A percentile compares a stretch with the other conserved stretches of the same genome.
Conservation (phyloP, 1,284 basidiomycete species). For the Boletellus sp. region DNA sequence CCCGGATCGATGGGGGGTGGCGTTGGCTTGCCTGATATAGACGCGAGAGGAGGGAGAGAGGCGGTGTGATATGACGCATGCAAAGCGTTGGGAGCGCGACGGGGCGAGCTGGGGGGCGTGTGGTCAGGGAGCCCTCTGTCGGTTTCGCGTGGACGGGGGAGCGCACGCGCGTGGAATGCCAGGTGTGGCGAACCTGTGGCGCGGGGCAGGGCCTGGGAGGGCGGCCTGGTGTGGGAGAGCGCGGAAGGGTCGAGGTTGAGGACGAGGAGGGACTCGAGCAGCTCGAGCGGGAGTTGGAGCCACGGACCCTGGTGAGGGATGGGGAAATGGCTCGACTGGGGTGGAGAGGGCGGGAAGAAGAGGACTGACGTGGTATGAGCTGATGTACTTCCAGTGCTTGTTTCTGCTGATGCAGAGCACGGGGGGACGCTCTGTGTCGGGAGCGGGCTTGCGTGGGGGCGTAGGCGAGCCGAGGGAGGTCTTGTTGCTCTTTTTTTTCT, state of each 20-base stretch:
- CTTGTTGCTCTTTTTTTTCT: constrained; percentile 69
- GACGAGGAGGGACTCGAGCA: constrained; percentile 72
- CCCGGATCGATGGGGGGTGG: constrained; percentile 84
- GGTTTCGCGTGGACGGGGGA: constrained; percentile 35
- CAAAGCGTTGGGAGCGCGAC: constrained; percentile 35
- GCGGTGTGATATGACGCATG: constrained; percentile 25
- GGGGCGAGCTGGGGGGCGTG: constrained; percentile 54
- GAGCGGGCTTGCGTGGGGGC: constrained; percentile 18
- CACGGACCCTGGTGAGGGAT: constrained; percentile 64
- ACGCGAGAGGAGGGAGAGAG: constrained; percentile 43
- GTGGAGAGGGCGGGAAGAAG: not conserved
- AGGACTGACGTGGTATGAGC: constrained; percentile 75
- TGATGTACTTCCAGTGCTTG: constrained; percentile 85
- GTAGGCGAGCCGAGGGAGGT: constrained; percentile 17
- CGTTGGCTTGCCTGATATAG: constrained; percentile 56
- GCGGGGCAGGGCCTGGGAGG: constrained; percentile 27
- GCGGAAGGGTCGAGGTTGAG: constrained; percentile 73
- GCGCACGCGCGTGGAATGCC: constrained; percentile 20
- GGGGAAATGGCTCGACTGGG: not conserved
- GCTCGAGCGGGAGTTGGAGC: constrained; percentile 80
- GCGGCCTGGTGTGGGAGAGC: constrained; percentile 46
- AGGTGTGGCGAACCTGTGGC: constrained; percentile 19
- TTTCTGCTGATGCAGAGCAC: constrained; percentile 79
- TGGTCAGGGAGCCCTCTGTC: constrained; percentile 46
- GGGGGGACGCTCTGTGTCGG: constrained; percentile 44